Evolutionary conservation across 345 rosid genomes (phyloP).

Genomic region (Linum usitatissimum): DNA sequence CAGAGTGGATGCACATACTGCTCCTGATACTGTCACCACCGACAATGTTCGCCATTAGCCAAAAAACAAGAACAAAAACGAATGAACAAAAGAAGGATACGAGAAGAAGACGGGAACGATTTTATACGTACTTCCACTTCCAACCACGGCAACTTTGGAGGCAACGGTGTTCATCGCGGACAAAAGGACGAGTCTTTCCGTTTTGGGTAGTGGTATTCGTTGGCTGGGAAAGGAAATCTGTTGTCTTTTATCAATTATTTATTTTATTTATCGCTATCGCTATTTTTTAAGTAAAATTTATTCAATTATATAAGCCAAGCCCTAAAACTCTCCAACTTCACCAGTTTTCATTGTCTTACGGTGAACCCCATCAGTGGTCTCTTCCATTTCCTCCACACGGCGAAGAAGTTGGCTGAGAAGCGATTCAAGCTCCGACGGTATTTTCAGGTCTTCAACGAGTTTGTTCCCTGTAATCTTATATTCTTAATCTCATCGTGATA

Average conservation of each 20-base stretch:
- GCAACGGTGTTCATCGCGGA: conserved; percentile 27
- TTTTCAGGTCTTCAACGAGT: not conserved
- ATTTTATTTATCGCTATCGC: too few species aligned
- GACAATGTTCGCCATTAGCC: not conserved
- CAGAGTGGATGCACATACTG: conserved; percentile 73
- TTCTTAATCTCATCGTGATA: too few species aligned
- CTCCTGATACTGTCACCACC: conserved; percentile 52
- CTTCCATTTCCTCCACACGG: too few species aligned
- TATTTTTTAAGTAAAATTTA: too few species aligned
- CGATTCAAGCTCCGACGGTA: not conserved
- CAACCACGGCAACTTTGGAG: conserved; percentile 60
- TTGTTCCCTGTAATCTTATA: not conserved
- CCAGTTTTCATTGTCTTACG: too few species aligned
- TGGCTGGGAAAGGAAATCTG: not conserved
- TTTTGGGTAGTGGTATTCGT: not conserved
- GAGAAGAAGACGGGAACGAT: conserved; percentile 3
- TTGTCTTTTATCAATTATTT: too few species aligned
- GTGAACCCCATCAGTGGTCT: too few species aligned
- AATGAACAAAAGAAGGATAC: not conserved
- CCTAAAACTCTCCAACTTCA: too few species aligned
- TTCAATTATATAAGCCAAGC: too few species aligned
- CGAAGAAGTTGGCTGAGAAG: not conserved
- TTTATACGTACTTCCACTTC: conserved; percentile 54
- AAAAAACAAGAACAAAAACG: not conserved
- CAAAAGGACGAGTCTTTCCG: not conserved